Evolutionary conservation across 2,329 filamentous ascomycete genomes (phyloP), one percentile per base, ranked within the genome.

Genomic region (Fusarium sp.): DNA sequence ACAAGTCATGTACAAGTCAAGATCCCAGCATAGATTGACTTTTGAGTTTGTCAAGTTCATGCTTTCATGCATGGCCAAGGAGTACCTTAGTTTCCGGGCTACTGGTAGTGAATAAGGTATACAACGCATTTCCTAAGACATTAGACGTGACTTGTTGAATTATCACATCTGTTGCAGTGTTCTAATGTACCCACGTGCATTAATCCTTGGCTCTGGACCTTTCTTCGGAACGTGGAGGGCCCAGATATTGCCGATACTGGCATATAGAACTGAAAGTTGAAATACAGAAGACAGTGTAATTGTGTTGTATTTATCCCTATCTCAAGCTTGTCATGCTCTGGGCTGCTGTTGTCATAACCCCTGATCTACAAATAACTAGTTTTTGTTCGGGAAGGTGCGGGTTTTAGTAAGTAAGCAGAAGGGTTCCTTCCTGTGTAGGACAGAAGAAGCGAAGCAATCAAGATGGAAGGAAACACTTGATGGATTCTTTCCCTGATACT

Each of bases 141-240:
- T 23, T 15, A 28, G 8, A 28, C 21, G 20, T 48, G 28, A n/a
- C 11, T 31, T n/a, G 28, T 42, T 53, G 54, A 16, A 42, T 18
- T 41, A 54, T 57, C 28, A 23, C 24, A 31, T 29, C 26, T 24
- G 24, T 29, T 38, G 9, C 26, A 33, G 23, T 44, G 29, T 16
- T 37, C 28, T 48, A 12, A 41, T 33, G 24, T 54, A 59, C 71
- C 74, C 74, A 76, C 75, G 74, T 76, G 75, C 72, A 54, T 63
- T 50, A 68, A 70, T 57, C 38, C 63, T 73, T 72, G 74, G 72
- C 64, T 66, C 63, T 50, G 66, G 57, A 57, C 50, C 61, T 33
- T 52, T 26, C 37, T 39, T 35, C 53, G 54, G 42, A 39, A 38
- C 20, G 24, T 35, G 49, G 41, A 50, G 44, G 43, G 48, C 15